Base-by-base conservation (phyloP, 805 yeast species). In the Limtongia smithiae region DNA sequence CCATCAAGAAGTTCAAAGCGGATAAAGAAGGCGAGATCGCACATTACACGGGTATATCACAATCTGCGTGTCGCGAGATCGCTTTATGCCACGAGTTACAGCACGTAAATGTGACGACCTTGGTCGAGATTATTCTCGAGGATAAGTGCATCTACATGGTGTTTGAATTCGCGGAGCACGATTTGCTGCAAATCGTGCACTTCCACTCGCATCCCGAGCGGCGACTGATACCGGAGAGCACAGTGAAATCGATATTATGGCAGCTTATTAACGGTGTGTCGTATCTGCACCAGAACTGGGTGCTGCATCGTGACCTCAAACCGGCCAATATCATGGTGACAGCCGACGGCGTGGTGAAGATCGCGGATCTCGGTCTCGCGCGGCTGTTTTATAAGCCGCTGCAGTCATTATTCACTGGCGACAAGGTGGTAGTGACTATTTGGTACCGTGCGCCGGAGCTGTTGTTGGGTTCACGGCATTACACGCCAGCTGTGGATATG, bases 301-400 rank as follows among this genome's bases (percentile, higher is more conserved):
- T 93, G 2, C 71, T 93, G 43, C 99, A 93, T 68, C 75, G 99
- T 54, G 99, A 93, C 68, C 74, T 93, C 56, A 93, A 93, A 62
- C 99, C 99, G 1, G 98, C 98, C 1, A 91, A 91, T 68, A 91
- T 93, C 57, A 93, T 91, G 97, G 95, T 91, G 0, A 81, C 96
- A 0, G 76, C 82, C 7, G 80, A 78, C 50, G 98, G 98, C 0
- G 80, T 81, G n/a, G 93, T 91, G 17, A 93, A 93, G 66, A 90
- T 91, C 53, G 98, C 97, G 20, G 98, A 91, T 51, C 58, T 60
- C 65, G 96, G 96, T 0, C 58, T 78, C n/a, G 77, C 80, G 1
- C 72, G 77, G 54, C 68, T 73, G 41, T 74, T 32, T 71, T 49
- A 53, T 18, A 49, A 51, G 30, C 57, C 59, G 8, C 44, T 69